Evolutionary conservation across 139 green algal species (phyloP).

Genomic region (Monoraphidium neglectum): DNA sequence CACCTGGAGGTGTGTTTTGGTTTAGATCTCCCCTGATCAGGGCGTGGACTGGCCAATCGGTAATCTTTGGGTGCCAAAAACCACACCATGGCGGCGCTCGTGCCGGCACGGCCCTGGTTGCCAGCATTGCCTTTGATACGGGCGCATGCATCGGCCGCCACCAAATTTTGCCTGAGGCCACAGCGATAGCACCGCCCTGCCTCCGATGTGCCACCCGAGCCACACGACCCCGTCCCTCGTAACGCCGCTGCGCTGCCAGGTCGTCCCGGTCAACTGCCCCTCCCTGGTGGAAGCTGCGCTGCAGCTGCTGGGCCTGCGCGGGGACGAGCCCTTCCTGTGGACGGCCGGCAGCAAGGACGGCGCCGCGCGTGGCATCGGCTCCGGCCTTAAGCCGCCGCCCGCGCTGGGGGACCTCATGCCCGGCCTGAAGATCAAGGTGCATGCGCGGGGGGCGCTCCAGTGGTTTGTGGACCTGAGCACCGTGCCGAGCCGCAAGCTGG

Average conservation of each 20-base stretch:
- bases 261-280: slow-evolving; percentile 12
- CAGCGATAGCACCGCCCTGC: too few relatives aligned
- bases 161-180: too few relatives aligned
- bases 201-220: too few relatives aligned
- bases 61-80: too few relatives aligned
- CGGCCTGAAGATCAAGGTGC: neutral
- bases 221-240: too few relatives aligned
- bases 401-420: neutral
- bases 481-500: slow-evolving; percentile 1
- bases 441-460: neutral
- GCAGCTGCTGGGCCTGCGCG: slow-evolving; percentile 6
- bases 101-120: too few relatives aligned
- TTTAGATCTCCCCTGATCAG: too few relatives aligned
- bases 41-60: too few relatives aligned
- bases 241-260: too few relatives aligned
- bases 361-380: neutral
- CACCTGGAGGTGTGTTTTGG: slow-evolving; percentile 37
- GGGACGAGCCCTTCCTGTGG: neutral
- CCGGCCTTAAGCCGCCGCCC: neutral
- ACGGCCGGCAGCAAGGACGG: neutral
- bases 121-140: too few relatives aligned
- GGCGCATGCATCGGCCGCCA: too few relatives aligned
- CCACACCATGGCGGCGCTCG: too few relatives aligned
- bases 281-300: slow-evolving; percentile 8
- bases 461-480: slow-evolving; percentile 17